These are phyloP conservation scores for Mucor indicus DNA, from an alignment of 371 early-diverging fungal genomes.

Conservation along the genomic window DNA sequence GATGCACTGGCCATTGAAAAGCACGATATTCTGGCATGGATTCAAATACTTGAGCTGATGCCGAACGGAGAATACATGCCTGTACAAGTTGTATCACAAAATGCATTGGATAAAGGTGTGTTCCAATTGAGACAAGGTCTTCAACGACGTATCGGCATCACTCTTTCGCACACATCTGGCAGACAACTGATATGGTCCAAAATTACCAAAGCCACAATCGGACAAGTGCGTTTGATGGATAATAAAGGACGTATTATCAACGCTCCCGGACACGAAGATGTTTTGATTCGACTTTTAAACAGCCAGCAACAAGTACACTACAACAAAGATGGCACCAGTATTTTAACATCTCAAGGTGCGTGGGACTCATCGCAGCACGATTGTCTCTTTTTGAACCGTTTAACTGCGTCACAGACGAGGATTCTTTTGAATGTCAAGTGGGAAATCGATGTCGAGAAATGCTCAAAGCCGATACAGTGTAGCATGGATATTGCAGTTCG, in stretches of 20 bases:
- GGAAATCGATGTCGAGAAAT: conserved; percentile 59
- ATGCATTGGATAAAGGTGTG: conserved; percentile 53
- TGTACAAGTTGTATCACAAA: conserved; percentile 62
- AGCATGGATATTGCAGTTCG: conserved; percentile 63
- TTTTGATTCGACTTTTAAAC: conserved; percentile 40
- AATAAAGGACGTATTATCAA: conserved; percentile 60
- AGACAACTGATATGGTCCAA: conserved; percentile 59
- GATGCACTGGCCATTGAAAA: conserved; percentile 60
- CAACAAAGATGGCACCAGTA: conserved; percentile 63
- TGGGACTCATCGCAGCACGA: conserved; percentile 89
- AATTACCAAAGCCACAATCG: conserved; percentile 59
- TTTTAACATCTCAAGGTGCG: conserved; percentile 57
- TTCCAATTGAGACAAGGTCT: conserved; percentile 83
- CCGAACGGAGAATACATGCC: conserved; percentile 71
- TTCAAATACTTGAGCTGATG: conserved; percentile 69
- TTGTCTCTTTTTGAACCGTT: conserved; percentile 66
- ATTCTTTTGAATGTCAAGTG: conserved; percentile 60
- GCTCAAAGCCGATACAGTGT: conserved; percentile 56
- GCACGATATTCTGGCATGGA: conserved; percentile 70
- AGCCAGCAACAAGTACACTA: conserved; percentile 47
- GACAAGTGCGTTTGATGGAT: conserved; percentile 63
- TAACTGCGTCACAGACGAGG: conserved; percentile 59
- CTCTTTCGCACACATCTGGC: conserved; percentile 74
- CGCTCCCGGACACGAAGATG: conserved; percentile 49
- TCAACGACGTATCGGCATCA: conserved; percentile 72